A percentile compares a stretch with the other conserved stretches of the same genome.
These are phyloP conservation scores for Pyricularia sp. DNA, from an alignment of 2,329 filamentous ascomycete genomes.

Conservation along the genomic window DNA sequence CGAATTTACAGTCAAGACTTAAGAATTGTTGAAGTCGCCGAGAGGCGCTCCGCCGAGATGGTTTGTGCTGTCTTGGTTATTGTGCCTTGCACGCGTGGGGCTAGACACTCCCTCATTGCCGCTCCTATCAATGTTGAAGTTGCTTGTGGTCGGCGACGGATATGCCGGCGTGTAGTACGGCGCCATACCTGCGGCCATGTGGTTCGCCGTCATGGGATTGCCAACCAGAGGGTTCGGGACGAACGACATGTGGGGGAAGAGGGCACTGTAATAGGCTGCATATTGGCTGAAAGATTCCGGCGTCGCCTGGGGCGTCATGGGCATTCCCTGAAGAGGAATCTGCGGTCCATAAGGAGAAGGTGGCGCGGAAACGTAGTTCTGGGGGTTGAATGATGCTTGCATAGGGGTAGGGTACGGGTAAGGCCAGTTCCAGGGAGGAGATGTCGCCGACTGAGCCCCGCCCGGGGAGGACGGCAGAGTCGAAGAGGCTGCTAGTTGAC, in stretches of 20 bases:
- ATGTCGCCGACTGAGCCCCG: not conserved
- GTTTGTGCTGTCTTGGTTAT: not conserved
- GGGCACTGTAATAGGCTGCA: constrained; percentile 2
- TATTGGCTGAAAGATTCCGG: constrained; percentile 2
- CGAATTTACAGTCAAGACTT: not conserved
- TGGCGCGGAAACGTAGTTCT: not conserved
- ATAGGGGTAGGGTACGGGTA: not conserved
- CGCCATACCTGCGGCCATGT: not conserved
- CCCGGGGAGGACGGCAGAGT: not conserved
- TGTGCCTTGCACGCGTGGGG: not conserved
- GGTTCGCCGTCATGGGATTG: not conserved
- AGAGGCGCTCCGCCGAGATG: not conserved
- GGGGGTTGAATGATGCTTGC: not conserved
- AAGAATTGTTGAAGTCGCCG: not conserved
- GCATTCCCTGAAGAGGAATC: not conserved
- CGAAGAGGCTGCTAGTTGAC: not conserved
- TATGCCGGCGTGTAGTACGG: not conserved
- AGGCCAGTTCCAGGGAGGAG: constrained; percentile 2
- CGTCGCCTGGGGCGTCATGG: constrained; percentile 4
- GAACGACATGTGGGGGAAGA: constrained; percentile 3
- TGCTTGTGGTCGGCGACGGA: not conserved
- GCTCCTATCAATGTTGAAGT: not conserved
- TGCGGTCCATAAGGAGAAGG: not conserved
- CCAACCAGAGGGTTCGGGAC: constrained; percentile 1
- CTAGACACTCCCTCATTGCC: not conserved